Base-by-base conservation (phyloP, 371 early-diverging fungal genomes). In the Mortierella sp. region DNA sequence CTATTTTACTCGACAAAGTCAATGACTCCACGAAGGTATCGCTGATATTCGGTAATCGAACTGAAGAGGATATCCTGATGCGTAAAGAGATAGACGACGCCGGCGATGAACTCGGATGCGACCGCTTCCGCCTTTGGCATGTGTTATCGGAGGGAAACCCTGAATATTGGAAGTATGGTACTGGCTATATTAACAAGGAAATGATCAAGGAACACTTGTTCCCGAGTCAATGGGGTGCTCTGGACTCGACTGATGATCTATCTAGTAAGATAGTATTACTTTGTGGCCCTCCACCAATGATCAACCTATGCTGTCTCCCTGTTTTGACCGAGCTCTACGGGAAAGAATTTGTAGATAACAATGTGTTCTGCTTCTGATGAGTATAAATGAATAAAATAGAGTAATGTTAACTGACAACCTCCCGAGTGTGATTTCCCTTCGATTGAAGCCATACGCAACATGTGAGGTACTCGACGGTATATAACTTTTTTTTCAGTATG, bases 221-320 rank as follows among this genome's bases (percentile, higher is more conserved):
- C 20, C 64, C 60, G 16, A 62, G 54, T 28, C 52, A 28, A 22
- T 57, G 64, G 24, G 32, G 30, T 32, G 28, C 43, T 54, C 58
- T 67, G 32, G 52, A n/a, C 49, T 64, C 74, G 10, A 22, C 26
- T 0, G 66, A 69, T 3, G 75, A 65, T 69, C 52, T 55, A 11
- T 52, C 69, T 1, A 67, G 47, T 55, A 81, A 67, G 52, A 74
- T 84, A 28, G 78, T 83, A 11, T 73, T 88, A 35, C 70, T 89
- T 32, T 89, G 89, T 70, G 89, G 88, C 4, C 87, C 88, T 20
- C 77, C 83, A 18, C 77, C 85, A 14, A 88, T 89, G 89, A 77
- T 88, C 59, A 75, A 85, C 47, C 62, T 75, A 16, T 75, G 79
- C 58, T 86, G 85, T 47, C 83, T 81, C 52, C 88, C 87, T 37